phyloP scores from a whole-genome alignment of 371 early-diverging fungal genomes.

The Rhizopus delemar region DNA sequence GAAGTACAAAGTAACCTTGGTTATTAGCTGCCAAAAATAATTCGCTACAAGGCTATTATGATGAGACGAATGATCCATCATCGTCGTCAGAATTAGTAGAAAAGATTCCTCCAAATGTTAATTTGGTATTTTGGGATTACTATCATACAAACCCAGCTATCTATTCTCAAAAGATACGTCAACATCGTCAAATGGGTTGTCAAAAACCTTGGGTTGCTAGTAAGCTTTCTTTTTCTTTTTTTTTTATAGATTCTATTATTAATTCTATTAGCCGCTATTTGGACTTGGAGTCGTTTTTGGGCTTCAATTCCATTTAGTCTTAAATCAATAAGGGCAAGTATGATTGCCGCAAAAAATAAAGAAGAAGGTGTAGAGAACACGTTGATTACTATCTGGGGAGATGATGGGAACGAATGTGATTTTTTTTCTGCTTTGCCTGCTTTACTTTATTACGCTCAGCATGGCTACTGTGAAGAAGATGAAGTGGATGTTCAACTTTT shows the following conservation, averaged over 20 bases:
- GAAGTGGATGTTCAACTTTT: slow-evolving; percentile 63
- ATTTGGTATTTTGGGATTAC: slow-evolving; percentile 89
- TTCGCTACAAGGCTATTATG: slow-evolving; percentile 79
- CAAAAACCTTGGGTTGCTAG: slow-evolving; percentile 78
- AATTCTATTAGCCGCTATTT: slow-evolving; percentile 49
- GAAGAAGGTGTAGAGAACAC: slow-evolving; percentile 66
- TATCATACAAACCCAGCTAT: slow-evolving; percentile 74
- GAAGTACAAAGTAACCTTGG: slow-evolving; percentile 14
- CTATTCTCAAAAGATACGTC: slow-evolving; percentile 75
- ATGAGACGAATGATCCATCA: slow-evolving; percentile 62
- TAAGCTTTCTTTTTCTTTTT: slow-evolving; percentile 17
- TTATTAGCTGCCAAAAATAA: slow-evolving; percentile 73
- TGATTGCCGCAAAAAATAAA: slow-evolving; percentile 65
- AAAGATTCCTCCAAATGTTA: slow-evolving; percentile 66
- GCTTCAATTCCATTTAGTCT: slow-evolving; percentile 79
- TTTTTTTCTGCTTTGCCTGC: slow-evolving; percentile 78
- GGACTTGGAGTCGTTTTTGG: slow-evolving; percentile 90
- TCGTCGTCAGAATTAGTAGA: slow-evolving; percentile 48
- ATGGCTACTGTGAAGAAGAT: slow-evolving; percentile 63
- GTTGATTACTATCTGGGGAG: slow-evolving; percentile 87
- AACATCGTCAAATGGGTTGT: slow-evolving; percentile 81
- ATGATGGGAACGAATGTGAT: slow-evolving; percentile 91
- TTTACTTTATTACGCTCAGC: slow-evolving; percentile 74
- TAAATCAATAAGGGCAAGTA: slow-evolving; percentile 74
- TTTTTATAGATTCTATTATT: background rate